Base-by-base conservation (phyloP, 2,329 filamentous ascomycete species). In the Neofusicoccum ribis region DNA sequence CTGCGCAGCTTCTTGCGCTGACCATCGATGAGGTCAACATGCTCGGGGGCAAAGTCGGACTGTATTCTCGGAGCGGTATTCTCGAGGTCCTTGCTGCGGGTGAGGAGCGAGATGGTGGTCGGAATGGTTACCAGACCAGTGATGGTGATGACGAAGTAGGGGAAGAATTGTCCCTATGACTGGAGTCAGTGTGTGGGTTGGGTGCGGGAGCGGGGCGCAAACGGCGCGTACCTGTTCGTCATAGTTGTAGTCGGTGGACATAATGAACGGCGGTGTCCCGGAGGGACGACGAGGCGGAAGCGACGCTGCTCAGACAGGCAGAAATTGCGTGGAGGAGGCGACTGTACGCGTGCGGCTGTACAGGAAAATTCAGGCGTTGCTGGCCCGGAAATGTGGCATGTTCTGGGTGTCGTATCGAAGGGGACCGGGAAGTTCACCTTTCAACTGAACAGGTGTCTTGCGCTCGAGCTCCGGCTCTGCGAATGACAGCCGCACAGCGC, bases 181-280 rank as follows among this genome's bases (percentile, higher is more conserved):
- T 7, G 6, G 12, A 61, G 67, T 75, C 70, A 72, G 64, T 14
- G n/a, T 37, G 41, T 61, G 8, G 39, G 17, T 20, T 36, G 3
- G 61, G 37, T 8, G 37, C 15, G 14, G 51, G 7, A 17, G 27
- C 17, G 5, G 34, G 27, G 62, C 47, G 59, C 46, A n/a, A 41
- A n/a, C 11, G n/a, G n/a, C 31, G 34, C 79, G 69, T 77, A 90
- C 90, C 87, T 95, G 88, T 77, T 97, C 91, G 86, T 99, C 95
- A 83, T 99, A 99, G 74, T 91, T 96, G 85, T 99, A 99, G 80
- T 98, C 94, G 74, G 91, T 92, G 77, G 90, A 93, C 88, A 95
- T 95, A 78, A 83, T 89, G 81, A 64, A 62, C 41, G 59, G 49
- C 50, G 62, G 44, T 56, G 63, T 65, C 63, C 63, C 63, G 23